Evolutionary conservation across 352 stramenopile genomes (phyloP).

Genomic region (Phytophthora niederhauseri): DNA sequence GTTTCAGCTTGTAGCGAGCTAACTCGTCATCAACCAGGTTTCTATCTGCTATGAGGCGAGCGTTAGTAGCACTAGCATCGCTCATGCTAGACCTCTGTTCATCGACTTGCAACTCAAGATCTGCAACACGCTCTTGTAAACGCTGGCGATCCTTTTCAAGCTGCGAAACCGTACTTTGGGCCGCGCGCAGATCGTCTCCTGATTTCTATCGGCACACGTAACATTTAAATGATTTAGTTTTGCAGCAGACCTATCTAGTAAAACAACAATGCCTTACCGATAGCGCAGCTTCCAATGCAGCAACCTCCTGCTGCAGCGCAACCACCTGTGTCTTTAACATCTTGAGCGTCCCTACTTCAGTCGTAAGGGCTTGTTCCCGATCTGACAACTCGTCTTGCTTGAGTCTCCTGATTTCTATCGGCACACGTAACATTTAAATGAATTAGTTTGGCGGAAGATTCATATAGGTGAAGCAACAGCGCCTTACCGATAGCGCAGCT

Average conservation of each 20-base stretch:
- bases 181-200: conserved; percentile 17
- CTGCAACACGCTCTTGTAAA: conserved; percentile 26
- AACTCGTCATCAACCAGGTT: conserved; percentile 25
- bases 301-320: conserved; percentile 28
- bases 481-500: conserved; percentile 31
- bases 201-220: conserved; percentile 27
- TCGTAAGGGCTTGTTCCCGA: conserved; percentile 31
- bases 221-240: background rate
- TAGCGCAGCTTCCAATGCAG: conserved; percentile 27
- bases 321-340: conserved; percentile 27
- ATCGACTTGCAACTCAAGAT: conserved; percentile 29
- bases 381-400: conserved; percentile 41
- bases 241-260: background rate
- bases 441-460: background rate
- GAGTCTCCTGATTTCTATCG: conserved; percentile 33
- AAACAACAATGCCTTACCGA: conserved; percentile 22
- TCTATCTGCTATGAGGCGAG: conserved; percentile 38
- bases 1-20: conserved; percentile 23
- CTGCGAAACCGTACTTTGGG: conserved; percentile 19
- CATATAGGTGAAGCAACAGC: background rate
- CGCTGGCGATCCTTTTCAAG: conserved; percentile 35
- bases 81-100: conserved; percentile 26
- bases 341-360: conserved; percentile 34
- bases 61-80: conserved; percentile 16
- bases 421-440: background rate